Evolutionary conservation across 1,284 basidiomycete genomes (phyloP).

Genomic region (Ustilago loliicola): DNA sequence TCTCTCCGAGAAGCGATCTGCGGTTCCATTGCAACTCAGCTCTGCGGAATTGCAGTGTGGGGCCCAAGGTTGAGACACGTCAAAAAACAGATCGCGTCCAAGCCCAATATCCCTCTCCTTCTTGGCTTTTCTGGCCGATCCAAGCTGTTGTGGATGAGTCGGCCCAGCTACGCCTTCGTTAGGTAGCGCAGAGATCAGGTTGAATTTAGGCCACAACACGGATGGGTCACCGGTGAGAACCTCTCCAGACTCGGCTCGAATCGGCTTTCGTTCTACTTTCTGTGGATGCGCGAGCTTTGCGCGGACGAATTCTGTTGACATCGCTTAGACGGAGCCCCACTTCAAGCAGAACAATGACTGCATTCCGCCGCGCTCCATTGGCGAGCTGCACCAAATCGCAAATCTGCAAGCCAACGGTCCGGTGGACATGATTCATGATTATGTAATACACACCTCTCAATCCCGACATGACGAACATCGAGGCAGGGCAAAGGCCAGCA

Average conservation of each 20-base stretch:
- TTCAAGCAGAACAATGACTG: not conserved
- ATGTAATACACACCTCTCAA: not conserved
- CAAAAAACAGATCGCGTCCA: conserved; percentile 1
- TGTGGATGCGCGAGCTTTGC: not conserved
- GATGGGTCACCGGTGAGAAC: not conserved
- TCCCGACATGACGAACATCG: not conserved
- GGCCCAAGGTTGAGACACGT: conserved; percentile 9
- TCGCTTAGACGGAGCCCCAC: conserved; percentile 9
- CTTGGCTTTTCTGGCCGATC: too few relatives aligned
- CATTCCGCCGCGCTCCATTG: not conserved
- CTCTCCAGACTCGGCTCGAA: not conserved
- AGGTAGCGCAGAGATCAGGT: too few relatives aligned
- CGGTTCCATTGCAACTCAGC: conserved; percentile 1
- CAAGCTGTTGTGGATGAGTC: too few relatives aligned
- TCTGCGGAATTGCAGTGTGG: not conserved
- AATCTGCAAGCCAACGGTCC: not conserved
- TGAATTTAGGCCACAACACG: too few relatives aligned
- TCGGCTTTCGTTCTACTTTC: not conserved
- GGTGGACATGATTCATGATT: not conserved
- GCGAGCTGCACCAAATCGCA: not conserved
- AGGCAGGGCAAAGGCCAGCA: not conserved
- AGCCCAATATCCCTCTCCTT: too few relatives aligned
- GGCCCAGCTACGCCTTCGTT: too few relatives aligned
- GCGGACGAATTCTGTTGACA: not conserved
- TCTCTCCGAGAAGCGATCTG: conserved; percentile 24